Percentiles rank a stretch among this genome's conserved stretches.
These are phyloP conservation scores for Agaricales sp. DNA, from an alignment of 1,284 basidiomycete genomes.

Conservation along the genomic window DNA sequence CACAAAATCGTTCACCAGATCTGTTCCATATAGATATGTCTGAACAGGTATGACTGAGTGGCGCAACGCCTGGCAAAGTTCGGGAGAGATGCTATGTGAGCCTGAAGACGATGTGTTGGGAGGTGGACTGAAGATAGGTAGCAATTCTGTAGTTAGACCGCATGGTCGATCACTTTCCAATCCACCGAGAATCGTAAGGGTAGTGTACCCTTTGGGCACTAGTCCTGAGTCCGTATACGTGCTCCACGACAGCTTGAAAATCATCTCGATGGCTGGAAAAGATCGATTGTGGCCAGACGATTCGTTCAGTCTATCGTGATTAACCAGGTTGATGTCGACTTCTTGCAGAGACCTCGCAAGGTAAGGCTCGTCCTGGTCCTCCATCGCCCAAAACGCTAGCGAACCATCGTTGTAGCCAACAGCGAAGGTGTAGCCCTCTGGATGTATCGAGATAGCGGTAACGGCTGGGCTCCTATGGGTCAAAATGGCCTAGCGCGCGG, in stretches of 20 bases:
- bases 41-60: conserved; percentile 49
- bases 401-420: conserved; percentile 81
- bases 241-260: conserved; percentile 87
- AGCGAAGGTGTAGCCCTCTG: conserved; percentile 59
- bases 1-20: conserved; percentile 68
- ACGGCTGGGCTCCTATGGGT: conserved; percentile 64
- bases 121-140: conserved; percentile 56
- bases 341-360: conserved; percentile 65
- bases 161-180: conserved; percentile 41
- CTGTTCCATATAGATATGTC: conserved; percentile 51
- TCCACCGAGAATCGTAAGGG: conserved; percentile 75
- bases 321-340: conserved; percentile 40
- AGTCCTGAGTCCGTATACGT: conserved; percentile 51
- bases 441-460: conserved; percentile 62
- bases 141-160: conserved; percentile 61
- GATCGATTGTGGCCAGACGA: conserved; percentile 9
- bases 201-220: conserved; percentile 55
- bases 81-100: conserved; percentile 25
- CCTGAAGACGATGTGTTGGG: conserved; percentile 27
- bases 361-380: conserved; percentile 75
- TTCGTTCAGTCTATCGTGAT: conserved; percentile 35
- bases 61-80: conserved; percentile 54
- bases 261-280: conserved; percentile 50
- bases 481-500: conserved; percentile 43
- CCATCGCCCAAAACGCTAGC: conserved; percentile 79